Conservation (phyloP, 495 filamentous ascomycete species). For the Aspergillus saccharolyticus region DNA sequence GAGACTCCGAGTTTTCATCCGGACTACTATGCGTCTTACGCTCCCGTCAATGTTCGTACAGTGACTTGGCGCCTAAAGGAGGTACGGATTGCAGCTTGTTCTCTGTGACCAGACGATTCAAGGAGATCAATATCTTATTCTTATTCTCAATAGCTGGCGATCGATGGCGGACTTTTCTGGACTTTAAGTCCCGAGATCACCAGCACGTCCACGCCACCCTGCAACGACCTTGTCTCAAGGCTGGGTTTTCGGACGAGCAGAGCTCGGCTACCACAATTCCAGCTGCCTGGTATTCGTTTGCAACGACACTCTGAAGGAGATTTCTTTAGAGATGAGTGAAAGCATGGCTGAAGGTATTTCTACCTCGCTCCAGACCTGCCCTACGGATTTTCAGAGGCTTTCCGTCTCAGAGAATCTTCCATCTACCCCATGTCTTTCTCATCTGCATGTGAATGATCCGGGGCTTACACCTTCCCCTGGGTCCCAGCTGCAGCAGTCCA, state of each 20-base stretch:
- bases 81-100: not conserved
- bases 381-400: slow-evolving; percentile 18
- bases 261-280: not conserved
- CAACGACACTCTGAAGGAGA: not conserved
- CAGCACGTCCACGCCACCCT: not conserved
- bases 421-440: slow-evolving; percentile 10
- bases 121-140: not conserved
- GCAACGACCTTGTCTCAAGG: not conserved
- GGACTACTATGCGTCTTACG: not conserved
- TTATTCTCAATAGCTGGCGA: not conserved
- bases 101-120: not conserved
- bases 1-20: not conserved
- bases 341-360: slow-evolving; percentile 37
- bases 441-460: slow-evolving; percentile 32
- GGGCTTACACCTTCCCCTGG: slow-evolving; percentile 44
- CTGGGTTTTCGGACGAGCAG: no score
- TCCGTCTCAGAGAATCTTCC: slow-evolving; percentile 16
- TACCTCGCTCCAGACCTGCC: slow-evolving; percentile 30
- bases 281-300: not conserved
- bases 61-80: not conserved
- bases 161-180: not conserved
- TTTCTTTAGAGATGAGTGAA: slow-evolving; percentile 26
- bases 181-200: not conserved
- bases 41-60: not conserved
- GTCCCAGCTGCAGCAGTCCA: slow-evolving; percentile 26